These are phyloP conservation scores for Fagus sylvatica DNA, from an alignment of 306 rosid genomes.

Conservation along the genomic window DNA sequence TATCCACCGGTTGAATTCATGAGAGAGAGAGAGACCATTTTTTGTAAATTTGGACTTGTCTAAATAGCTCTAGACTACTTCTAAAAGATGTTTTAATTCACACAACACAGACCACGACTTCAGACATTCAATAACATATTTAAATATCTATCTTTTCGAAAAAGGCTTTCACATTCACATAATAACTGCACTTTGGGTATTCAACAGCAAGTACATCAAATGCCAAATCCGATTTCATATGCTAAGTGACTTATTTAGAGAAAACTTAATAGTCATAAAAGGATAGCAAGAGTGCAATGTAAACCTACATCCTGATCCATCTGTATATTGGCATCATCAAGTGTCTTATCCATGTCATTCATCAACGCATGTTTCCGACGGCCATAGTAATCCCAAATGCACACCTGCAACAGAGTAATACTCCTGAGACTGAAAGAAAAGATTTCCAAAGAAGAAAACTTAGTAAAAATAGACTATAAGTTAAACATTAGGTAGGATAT, in stretches of 20 bases:
- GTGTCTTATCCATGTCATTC: conserved; percentile 94
- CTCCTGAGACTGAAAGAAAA: conserved; percentile 14
- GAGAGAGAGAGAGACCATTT: background rate
- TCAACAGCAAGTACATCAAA: background rate
- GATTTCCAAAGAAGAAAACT: conserved; percentile 8
- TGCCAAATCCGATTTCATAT: background rate
- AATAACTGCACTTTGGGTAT: background rate
- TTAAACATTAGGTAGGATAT: conserved; percentile 19
- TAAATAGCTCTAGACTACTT: background rate
- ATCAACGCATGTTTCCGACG: conserved; percentile 82
- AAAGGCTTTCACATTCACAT: background rate
- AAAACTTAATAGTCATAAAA: background rate
- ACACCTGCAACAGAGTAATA: conserved; percentile 52
- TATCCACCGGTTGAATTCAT: background rate
- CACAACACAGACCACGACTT: background rate
- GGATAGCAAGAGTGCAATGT: background rate
- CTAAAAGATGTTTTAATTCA: background rate
- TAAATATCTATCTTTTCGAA: background rate
- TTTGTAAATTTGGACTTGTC: background rate
- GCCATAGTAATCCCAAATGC: conserved; percentile 95
- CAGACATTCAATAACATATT: background rate
- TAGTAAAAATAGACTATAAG: conserved; percentile 3
- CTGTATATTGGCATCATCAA: conserved; percentile 95
- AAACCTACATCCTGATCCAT: conserved; percentile 96
- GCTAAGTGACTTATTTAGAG: background rate